Evolutionary conservation across 2,329 filamentous ascomycete genomes (phyloP).

Genomic region (Penicillium olsonii): DNA sequence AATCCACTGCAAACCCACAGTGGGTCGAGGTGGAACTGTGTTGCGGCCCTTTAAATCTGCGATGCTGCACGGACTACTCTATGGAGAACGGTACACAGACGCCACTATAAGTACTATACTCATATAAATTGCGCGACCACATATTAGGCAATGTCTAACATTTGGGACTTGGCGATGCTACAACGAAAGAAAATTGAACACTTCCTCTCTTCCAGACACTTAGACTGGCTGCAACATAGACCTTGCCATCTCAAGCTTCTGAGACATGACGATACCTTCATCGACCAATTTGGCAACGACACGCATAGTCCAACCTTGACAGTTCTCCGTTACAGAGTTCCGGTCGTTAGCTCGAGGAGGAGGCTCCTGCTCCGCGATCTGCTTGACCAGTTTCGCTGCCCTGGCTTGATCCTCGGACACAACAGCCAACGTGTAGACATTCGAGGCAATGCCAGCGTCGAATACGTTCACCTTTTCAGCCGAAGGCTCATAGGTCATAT

Average conservation of each 20-base stretch:
- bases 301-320: slow-evolving; percentile 26
- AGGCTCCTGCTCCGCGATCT: slow-evolving; percentile 20
- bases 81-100: no score
- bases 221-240: slow-evolving; percentile 22
- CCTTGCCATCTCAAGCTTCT: slow-evolving; percentile 23
- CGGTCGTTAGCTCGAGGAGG: slow-evolving; percentile 22
- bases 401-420: slow-evolving; percentile 15
- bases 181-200: no score
- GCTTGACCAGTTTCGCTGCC: slow-evolving; percentile 16
- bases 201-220: not conserved
- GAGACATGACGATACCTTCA: slow-evolving; percentile 18
- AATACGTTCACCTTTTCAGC: slow-evolving; percentile 10
- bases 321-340: slow-evolving; percentile 25
- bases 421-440: slow-evolving; percentile 20
- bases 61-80: no score
- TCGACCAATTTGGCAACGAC: slow-evolving; percentile 24
- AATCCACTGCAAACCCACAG: not conserved
- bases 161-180: no score
- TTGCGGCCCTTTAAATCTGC: no score
- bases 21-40: not conserved
- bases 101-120: no score
- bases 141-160: no score
- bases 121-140: no score
- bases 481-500: slow-evolving; percentile 26
- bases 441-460: slow-evolving; percentile 8